phyloP scores from a whole-genome alignment of 441 rosid genomes.

The Populus hybrid region DNA sequence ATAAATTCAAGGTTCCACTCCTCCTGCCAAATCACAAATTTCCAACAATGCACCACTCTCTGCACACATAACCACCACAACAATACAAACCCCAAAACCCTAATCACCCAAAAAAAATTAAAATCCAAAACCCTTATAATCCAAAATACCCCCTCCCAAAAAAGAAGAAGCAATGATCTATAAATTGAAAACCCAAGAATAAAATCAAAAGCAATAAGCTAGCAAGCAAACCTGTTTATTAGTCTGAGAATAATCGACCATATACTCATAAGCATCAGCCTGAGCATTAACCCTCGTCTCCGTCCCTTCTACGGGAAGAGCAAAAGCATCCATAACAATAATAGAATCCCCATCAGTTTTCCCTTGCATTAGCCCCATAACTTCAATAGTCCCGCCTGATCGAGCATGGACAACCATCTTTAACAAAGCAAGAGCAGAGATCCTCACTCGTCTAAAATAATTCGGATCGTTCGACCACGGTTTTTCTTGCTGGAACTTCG shows the following conservation, averaged over 20 bases:
- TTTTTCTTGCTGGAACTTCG: slow-evolving; percentile 80
- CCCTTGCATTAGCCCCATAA: slow-evolving; percentile 99
- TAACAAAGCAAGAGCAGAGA: slow-evolving; percentile 93
- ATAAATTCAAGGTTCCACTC: background rate
- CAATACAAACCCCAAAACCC: background rate
- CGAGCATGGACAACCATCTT: slow-evolving; percentile 99
- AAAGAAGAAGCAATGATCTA: background rate
- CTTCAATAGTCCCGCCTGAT: slow-evolving; percentile 97
- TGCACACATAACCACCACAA: background rate
- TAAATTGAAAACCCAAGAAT: background rate
- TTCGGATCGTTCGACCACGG: slow-evolving; percentile 97
- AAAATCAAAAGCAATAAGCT: background rate
- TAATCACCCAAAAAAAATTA: background rate
- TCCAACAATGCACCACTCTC: background rate
- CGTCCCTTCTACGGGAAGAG: slow-evolving; percentile 95
- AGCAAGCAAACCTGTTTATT: slow-evolving; percentile 67
- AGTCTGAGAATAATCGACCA: slow-evolving; percentile 94
- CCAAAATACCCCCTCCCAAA: no score
- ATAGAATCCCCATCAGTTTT: slow-evolving; percentile 93
- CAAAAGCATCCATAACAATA: slow-evolving; percentile 98
- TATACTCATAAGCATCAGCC: slow-evolving; percentile 96
- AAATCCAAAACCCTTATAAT: background rate
- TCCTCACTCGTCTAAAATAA: slow-evolving; percentile 93
- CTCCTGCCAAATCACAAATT: background rate
- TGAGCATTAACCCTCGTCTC: slow-evolving; percentile 99